Base-by-base conservation (phyloP, 306 rosid genomes). In the Abrus pulchellus region DNA sequence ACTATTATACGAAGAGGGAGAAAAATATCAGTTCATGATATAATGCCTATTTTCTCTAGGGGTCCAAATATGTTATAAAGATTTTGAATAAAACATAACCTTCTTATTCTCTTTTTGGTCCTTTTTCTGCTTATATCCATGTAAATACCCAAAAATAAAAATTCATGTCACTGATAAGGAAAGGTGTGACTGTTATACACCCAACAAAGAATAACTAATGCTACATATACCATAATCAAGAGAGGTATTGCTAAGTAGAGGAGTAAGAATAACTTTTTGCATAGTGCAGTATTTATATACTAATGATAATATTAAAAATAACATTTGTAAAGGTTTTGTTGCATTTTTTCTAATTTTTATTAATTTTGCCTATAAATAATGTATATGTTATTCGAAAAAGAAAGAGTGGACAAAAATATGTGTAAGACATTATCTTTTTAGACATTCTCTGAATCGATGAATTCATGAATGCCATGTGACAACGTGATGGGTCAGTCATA, bases 401-500 rank as follows among this genome's bases (percentile, higher is more conserved):
- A 2, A 69, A 2, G 13, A 20, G 28, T 3, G 45, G 47, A 32
- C 60, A 75, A 14, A 14, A 62, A 64, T 68, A 67, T 54, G 67
- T 40, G 41, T 27, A 36, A 50, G 64, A 65, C 53, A 64, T 36
- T 34, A 65, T 43, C 20, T 20, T 20, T 20, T 20, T 20, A 20
- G 20, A 20, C 20, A 20, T 20, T 20, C 20, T 20, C 56, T 41
- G 45, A 54, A 27, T 5, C 7, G 65, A 9, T 59, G 40, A 59
- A 40, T 40, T 5, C 20, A 20, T 20, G 20, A 55, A 64, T 65
- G 74, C 33, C 74, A 52, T 28, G 55, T 65, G 65, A 65, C 20
- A 20, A 20, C 20, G 0, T 20, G 20, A 20, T 20, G 55, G 43
- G 20, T 65, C 66, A 53, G 63, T 50, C 40, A 36, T 33, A 34